phyloP scores from a whole-genome alignment of 768 basidiomycete species.

The Lactarius quietus region DNA sequence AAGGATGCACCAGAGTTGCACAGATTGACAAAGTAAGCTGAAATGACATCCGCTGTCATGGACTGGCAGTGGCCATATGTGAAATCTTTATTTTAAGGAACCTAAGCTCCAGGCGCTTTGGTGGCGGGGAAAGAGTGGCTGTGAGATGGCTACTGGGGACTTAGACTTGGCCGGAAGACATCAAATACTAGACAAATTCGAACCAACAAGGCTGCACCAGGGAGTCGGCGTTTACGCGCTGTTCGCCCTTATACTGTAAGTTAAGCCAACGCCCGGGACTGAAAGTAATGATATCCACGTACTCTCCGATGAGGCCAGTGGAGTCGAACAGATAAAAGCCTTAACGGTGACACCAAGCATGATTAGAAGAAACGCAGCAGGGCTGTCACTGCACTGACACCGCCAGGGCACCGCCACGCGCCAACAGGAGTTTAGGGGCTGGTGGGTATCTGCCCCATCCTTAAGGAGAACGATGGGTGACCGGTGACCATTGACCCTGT shows the following conservation, averaged over 20 bases:
- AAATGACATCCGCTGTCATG: background rate
- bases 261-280: background rate
- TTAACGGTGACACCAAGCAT: background rate
- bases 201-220: background rate
- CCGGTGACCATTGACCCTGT: background rate
- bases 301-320: background rate
- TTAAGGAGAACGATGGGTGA: background rate
- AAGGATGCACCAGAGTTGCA: conserved; percentile 1
- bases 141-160: background rate
- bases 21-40: conserved; percentile 7
- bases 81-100: background rate
- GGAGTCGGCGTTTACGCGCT: background rate
- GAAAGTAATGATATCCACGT: background rate
- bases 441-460: background rate
- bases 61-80: background rate
- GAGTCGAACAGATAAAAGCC: background rate
- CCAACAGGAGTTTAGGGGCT: background rate
- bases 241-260: too few relatives aligned
- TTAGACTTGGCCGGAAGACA: background rate
- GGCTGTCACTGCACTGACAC: background rate
- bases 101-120: background rate
- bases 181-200: background rate
- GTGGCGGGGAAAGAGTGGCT: background rate
- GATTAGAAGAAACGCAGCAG: background rate
- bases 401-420: background rate